A percentile compares a stretch with the other conserved stretches of the same genome.
Evolutionary conservation across 257 asterid genomes (phyloP).

Genomic region (Gentiana dahurica): DNA sequence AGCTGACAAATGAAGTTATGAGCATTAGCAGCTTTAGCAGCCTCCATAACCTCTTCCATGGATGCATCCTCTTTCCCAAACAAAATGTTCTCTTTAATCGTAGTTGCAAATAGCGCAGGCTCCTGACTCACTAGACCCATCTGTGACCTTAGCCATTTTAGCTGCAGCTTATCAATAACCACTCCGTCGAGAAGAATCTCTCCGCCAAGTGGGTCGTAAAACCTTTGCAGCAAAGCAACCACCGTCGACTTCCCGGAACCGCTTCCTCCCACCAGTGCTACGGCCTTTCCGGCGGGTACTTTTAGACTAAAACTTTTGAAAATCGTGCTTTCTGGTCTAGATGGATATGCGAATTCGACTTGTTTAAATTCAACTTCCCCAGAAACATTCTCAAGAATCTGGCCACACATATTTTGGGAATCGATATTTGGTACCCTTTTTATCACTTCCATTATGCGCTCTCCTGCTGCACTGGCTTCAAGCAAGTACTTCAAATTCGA

Average conservation of each 20-base stretch:
- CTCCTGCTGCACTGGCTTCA: constrained; percentile 75
- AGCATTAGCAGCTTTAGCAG: constrained; percentile 92
- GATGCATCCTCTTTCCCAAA: constrained; percentile 89
- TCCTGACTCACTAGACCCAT: constrained; percentile 98
- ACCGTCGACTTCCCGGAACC: constrained; percentile 93
- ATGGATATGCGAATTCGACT: constrained; percentile 59
- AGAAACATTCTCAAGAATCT: constrained; percentile 27
- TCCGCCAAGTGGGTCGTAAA: constrained; percentile 72
- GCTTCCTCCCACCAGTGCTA: constrained; percentile 91
- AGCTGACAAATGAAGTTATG: constrained; percentile 71
- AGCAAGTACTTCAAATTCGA: constrained; percentile 64
- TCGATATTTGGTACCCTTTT: constrained; percentile 70
- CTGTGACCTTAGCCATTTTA: constrained; percentile 90
- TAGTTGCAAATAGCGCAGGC: constrained; percentile 84
- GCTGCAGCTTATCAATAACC: constrained; percentile 58
- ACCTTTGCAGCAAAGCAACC: constrained; percentile 68
- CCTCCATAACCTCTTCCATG: constrained; percentile 60
- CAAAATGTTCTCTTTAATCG: constrained; percentile 76
- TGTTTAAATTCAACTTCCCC: constrained; percentile 71
- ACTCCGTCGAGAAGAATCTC: constrained; percentile 69
- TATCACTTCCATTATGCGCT: constrained; percentile 56
- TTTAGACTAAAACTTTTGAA: constrained; percentile 51
- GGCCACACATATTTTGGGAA: constrained; percentile 55
- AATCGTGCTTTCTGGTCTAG: constrained; percentile 64
- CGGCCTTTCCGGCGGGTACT: constrained; percentile 58